Percentiles rank a stretch among this genome's conserved stretches.
These are phyloP conservation scores for Aspergillus calidoustus DNA, from an alignment of 2,329 filamentous ascomycete species.

Conservation along the genomic window DNA sequence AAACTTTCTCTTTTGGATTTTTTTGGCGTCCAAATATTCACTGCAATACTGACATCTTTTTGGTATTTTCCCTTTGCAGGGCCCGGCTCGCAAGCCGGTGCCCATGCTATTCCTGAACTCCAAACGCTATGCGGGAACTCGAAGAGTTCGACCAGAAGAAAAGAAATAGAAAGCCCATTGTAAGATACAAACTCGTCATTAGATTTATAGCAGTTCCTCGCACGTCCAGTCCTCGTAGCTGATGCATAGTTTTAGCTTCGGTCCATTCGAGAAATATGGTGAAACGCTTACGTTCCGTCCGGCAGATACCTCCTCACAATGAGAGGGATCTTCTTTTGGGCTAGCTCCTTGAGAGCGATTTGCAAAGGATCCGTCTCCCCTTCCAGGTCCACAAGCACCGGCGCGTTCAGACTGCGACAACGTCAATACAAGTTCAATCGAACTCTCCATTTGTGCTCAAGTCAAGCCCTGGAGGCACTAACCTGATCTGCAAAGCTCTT, in stretches of 20 bases:
- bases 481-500: conserved; percentile 94
- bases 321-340: conserved; percentile 97
- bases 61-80: conserved; percentile 16
- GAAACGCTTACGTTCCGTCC: conserved; percentile 79
- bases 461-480: conserved; percentile 34
- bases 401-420: conserved; percentile 83
- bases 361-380: conserved; percentile 97
- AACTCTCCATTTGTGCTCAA: background rate
- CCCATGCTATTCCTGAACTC: conserved; percentile 41
- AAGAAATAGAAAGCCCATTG: conserved; percentile 24
- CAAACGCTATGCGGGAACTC: conserved; percentile 45
- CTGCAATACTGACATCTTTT: conserved; percentile 9
- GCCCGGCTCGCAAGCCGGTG: conserved; percentile 21
- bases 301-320: conserved; percentile 95
- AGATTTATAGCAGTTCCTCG: conserved; percentile 76
- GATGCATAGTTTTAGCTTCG: conserved; percentile 3
- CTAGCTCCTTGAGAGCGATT: conserved; percentile 95
- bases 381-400: conserved; percentile 93
- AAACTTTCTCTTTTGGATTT: conserved; percentile 15
- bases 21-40: conserved; percentile 3
- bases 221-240: conserved; percentile 99
- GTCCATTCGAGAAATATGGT: background rate
- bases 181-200: conserved; percentile 23
- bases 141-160: conserved; percentile 11
- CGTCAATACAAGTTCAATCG: conserved; percentile 4